Conservation (phyloP, 75 land plant species). For the Larix kaempferi region DNA sequence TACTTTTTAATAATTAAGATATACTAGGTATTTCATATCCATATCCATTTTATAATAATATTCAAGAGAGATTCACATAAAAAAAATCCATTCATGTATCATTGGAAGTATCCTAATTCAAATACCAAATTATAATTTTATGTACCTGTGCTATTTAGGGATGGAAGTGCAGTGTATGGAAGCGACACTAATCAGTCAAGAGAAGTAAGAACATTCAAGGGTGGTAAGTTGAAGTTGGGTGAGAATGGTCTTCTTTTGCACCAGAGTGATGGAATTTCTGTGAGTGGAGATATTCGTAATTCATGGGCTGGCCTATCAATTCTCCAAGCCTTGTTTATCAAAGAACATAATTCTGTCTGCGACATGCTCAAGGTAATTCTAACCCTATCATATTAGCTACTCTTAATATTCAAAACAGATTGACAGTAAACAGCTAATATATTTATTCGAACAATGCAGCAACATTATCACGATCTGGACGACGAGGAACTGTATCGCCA, state of each 20-base stretch:
- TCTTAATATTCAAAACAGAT: too few species aligned
- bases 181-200: constrained; percentile 20
- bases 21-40: too few species aligned
- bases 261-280: constrained; percentile 36
- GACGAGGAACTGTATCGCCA: constrained; percentile 53
- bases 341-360: constrained; percentile 66
- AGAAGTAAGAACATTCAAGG: constrained; percentile 47
- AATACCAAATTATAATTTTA: not conserved
- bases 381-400: too few species aligned
- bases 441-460: constrained; percentile 19
- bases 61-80: too few species aligned
- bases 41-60: too few species aligned
- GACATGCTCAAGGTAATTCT: constrained; percentile 52
- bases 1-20: too few species aligned
- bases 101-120: too few species aligned
- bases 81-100: too few species aligned
- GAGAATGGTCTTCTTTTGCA: constrained; percentile 41
- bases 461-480: constrained; percentile 29
- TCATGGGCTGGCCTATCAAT: constrained; percentile 57
- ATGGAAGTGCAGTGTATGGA: constrained; percentile 76
- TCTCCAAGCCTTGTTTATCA: constrained; percentile 60
- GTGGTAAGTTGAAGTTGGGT: constrained; percentile 54
- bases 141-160: constrained; percentile 29
- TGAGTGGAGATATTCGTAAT: constrained; percentile 64
- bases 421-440: too few species aligned